Conservation (phyloP, 352 stramenopile genomes). For the Phytophthora aleatoria region DNA sequence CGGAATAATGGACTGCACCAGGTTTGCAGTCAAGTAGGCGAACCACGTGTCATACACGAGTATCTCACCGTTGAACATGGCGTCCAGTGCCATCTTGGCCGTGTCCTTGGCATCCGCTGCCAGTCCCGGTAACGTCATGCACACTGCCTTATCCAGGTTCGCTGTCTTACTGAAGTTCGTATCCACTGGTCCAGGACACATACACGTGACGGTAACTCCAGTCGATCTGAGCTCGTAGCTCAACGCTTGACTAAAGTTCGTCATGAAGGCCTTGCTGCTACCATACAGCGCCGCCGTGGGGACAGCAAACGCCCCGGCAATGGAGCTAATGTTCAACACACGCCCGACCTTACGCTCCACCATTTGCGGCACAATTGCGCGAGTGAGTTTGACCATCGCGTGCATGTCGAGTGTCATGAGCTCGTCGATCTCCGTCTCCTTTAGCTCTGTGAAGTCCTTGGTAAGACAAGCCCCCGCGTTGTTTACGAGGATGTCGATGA, state of each 20-base stretch:
- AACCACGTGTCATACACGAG: constrained; percentile 60
- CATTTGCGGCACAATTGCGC: constrained; percentile 78
- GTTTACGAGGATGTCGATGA: constrained; percentile 89
- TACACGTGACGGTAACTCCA: constrained; percentile 80
- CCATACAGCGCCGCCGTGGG: constrained; percentile 78
- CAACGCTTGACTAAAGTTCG: constrained; percentile 76
- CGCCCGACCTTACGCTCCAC: constrained; percentile 62
- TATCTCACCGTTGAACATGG: constrained; percentile 66
- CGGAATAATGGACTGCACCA: constrained; percentile 36
- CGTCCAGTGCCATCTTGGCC: constrained; percentile 54
- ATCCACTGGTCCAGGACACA: constrained; percentile 67
- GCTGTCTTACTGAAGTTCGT: constrained; percentile 74
- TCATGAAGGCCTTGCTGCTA: constrained; percentile 78
- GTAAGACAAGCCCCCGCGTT: constrained; percentile 60
- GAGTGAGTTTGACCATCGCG: constrained; percentile 63
- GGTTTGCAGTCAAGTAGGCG: constrained; percentile 37
- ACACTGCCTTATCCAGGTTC: constrained; percentile 39
- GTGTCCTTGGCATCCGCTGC: constrained; percentile 54
- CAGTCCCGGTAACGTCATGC: constrained; percentile 44
- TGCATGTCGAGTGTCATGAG: constrained; percentile 78
- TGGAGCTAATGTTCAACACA: constrained; percentile 84
- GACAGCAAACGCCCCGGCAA: constrained; percentile 51
- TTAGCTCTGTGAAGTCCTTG: constrained; percentile 51
- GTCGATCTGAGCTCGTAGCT: constrained; percentile 82
- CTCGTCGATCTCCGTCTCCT: constrained; percentile 49